These are phyloP conservation scores for Solanum medicagineum DNA, from an alignment of 257 asterid species.

Conservation along the genomic window DNA sequence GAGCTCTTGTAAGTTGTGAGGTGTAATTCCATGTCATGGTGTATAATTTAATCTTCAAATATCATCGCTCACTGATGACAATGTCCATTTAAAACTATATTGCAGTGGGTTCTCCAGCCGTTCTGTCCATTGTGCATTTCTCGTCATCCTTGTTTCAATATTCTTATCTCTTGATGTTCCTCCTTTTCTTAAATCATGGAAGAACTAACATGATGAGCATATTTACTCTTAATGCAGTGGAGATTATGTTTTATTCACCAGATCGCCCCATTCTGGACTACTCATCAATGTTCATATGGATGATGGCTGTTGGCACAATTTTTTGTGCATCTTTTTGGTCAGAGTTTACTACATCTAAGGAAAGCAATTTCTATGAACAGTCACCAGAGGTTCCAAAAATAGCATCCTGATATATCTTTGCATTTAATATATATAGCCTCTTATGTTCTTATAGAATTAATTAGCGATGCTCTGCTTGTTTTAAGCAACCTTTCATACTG, in stretches of 20 bases:
- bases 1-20: not conserved
- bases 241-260: conserved; percentile 79
- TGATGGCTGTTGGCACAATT: conserved; percentile 92
- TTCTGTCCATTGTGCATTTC: not conserved
- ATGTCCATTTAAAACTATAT: not conserved
- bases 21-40: not conserved
- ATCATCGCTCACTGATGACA: not conserved
- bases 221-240: conserved; percentile 45
- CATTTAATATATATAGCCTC: not conserved
- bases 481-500: not conserved
- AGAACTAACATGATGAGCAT: not conserved
- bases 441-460: not conserved
- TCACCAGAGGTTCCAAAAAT: conserved; percentile 31
- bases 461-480: not conserved
- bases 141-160: not conserved
- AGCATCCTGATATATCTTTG: not conserved
- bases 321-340: conserved; percentile 82
- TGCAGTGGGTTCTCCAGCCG: not conserved
- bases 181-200: not conserved
- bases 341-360: conserved; percentile 51
- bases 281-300: conserved; percentile 77
- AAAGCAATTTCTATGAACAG: conserved; percentile 41
- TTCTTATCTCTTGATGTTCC: not conserved
- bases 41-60: not conserved
- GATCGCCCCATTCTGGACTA: conserved; percentile 72